A percentile compares a stretch with the other conserved stretches of the same genome.
Evolutionary conservation across 352 stramenopile genomes (phyloP).

Genomic region (Pythium insidiosum): DNA sequence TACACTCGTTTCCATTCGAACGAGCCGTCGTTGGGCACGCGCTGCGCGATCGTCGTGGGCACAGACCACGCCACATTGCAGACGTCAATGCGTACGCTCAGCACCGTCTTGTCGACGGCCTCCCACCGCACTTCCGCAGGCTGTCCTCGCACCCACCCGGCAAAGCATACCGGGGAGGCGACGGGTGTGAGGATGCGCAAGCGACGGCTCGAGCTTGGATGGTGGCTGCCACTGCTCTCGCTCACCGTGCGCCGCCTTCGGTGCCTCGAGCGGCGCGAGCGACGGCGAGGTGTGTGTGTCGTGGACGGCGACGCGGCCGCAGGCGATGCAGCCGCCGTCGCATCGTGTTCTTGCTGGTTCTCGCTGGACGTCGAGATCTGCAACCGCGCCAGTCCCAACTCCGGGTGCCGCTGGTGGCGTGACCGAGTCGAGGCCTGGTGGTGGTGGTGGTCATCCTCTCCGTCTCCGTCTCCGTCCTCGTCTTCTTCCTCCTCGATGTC

Average conservation of each 20-base stretch:
- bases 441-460: constrained; percentile 6
- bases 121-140: constrained; percentile 75
- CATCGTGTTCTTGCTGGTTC: constrained; percentile 2
- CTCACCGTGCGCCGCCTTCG: constrained; percentile 19
- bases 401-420: no score
- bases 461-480: constrained; percentile 31
- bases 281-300: constrained; percentile 11
- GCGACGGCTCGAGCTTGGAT: constrained; percentile 25
- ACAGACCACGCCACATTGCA: constrained; percentile 80
- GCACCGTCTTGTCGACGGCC: constrained; percentile 55
- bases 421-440: not conserved
- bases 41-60: constrained; percentile 63
- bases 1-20: constrained; percentile 76
- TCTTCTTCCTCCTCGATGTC: constrained; percentile 21
- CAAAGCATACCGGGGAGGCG: constrained; percentile 32
- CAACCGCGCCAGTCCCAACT: no score
- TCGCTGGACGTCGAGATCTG: no score
- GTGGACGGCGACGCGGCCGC: constrained; percentile 4
- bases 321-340: not conserved
- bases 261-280: constrained; percentile 8
- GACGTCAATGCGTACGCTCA: constrained; percentile 77
- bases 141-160: constrained; percentile 70
- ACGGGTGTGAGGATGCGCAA: constrained; percentile 47
- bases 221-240: constrained; percentile 24
- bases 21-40: constrained; percentile 56